Evolutionary conservation across 805 yeast genomes (phyloP).

Genomic region (Candida berthetii): DNA sequence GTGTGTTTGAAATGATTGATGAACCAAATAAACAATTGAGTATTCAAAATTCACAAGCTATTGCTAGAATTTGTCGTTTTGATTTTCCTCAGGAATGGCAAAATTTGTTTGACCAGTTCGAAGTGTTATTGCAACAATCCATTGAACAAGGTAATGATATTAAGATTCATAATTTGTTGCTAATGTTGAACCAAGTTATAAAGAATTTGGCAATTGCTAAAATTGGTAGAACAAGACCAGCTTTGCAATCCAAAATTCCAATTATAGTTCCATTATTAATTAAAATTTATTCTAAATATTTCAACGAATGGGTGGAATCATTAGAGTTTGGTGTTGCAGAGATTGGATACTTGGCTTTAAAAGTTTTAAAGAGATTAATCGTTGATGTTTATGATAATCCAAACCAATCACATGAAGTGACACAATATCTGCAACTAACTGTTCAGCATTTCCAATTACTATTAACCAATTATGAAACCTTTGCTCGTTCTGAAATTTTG

Average conservation of each 20-base stretch:
- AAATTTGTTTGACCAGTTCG: constrained; percentile 59
- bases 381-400: constrained; percentile 74
- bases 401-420: constrained; percentile 49
- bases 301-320: constrained; percentile 54
- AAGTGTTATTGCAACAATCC: constrained; percentile 36
- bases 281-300: constrained; percentile 51
- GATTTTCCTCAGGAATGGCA: constrained; percentile 94
- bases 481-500: constrained; percentile 32
- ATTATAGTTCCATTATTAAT: constrained; percentile 53
- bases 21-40: constrained; percentile 72
- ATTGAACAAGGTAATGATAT: constrained; percentile 39
- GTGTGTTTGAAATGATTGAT: constrained; percentile 52
- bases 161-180: constrained; percentile 54
- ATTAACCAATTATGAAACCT: constrained; percentile 45
- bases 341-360: constrained; percentile 71
- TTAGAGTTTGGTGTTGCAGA: constrained; percentile 52
- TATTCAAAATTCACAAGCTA: constrained; percentile 80
- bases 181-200: constrained; percentile 70
- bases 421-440: constrained; percentile 53
- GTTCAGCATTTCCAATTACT: constrained; percentile 56
- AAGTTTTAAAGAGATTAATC: constrained; percentile 65
- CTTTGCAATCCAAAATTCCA: constrained; percentile 69
- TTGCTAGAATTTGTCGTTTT: constrained; percentile 69
- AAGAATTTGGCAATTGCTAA: constrained; percentile 70
- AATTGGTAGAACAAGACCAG: constrained; percentile 77